Conservation (phyloP, 345 rosid species). For the Melaleuca quinquenervia region DNA sequence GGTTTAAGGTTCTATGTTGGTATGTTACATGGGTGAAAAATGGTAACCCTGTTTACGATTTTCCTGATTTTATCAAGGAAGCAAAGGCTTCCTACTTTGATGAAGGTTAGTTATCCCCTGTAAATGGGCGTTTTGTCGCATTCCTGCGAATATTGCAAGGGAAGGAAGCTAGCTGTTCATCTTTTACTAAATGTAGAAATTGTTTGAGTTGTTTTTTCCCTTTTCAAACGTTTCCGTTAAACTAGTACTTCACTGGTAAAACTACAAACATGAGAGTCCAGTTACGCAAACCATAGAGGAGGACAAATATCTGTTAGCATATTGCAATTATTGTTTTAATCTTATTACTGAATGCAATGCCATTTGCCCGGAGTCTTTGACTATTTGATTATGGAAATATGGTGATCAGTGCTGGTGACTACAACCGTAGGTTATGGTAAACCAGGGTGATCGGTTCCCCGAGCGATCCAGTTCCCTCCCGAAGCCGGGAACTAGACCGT, state of each 20-base stretch:
- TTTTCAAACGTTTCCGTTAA: neutral
- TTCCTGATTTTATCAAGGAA: slow-evolving; percentile 93
- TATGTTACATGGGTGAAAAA: slow-evolving; percentile 97
- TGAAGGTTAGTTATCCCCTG: slow-evolving; percentile 24
- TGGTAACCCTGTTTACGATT: slow-evolving; percentile 88
- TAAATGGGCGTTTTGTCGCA: neutral
- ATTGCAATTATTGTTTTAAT: neutral
- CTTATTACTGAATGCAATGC: neutral
- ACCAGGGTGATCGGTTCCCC: no score
- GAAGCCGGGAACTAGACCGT: no score
- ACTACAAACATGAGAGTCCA: neutral
- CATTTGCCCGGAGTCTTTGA: neutral
- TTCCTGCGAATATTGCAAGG: neutral
- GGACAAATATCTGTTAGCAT: neutral
- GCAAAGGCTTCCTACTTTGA: slow-evolving; percentile 88
- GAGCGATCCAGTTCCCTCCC: no score
- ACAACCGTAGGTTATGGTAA: slow-evolving; percentile 94
- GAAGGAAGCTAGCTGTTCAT: neutral
- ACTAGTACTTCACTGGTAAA: neutral
- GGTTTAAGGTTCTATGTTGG: slow-evolving; percentile 95
- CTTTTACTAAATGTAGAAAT: neutral
- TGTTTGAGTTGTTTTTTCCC: neutral
- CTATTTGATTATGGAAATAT: neutral
- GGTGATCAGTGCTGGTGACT: slow-evolving; percentile 30
- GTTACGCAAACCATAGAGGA: neutral